Evolutionary conservation across 2,329 filamentous ascomycete genomes (phyloP).

Genomic region (Monosporascus sp.): DNA sequence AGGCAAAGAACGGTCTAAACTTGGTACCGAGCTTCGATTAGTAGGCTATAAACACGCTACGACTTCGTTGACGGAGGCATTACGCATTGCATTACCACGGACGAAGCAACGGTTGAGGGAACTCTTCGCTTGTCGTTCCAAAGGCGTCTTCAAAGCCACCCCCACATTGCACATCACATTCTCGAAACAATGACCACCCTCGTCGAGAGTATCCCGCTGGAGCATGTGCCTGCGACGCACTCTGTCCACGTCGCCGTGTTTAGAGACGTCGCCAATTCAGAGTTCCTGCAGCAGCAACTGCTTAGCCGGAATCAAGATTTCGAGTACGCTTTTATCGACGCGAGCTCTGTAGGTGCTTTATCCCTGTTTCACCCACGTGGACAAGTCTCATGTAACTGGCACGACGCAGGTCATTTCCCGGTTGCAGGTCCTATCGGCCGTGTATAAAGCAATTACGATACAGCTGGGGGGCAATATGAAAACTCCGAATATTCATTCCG

Average conservation of each 20-base stretch:
- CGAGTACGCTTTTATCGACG: conserved; percentile 92
- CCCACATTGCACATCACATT: neutral
- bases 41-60: too few species aligned
- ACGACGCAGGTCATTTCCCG: conserved; percentile 59
- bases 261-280: conserved; percentile 67
- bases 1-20: too few species aligned
- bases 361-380: conserved; percentile 14
- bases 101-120: too few species aligned
- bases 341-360: conserved; percentile 65
- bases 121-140: neutral
- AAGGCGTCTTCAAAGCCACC: neutral
- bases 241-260: conserved; percentile 72
- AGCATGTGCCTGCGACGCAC: conserved; percentile 66
- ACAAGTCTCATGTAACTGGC: neutral
- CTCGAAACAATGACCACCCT: too few species aligned
- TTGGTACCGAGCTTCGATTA: too few species aligned
- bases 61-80: too few species aligned
- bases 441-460: conserved; percentile 70
- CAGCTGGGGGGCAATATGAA: conserved; percentile 57
- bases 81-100: too few species aligned
- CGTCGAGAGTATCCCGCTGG: conserved; percentile 63
- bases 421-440: conserved; percentile 66
- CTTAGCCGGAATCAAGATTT: conserved; percentile 78
- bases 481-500: conserved; percentile 82
- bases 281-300: conserved; percentile 75